Evolutionary conservation across 2,329 filamentous ascomycete species (phyloP).

Genomic region (Pseudopithomyces maydicus): DNA sequence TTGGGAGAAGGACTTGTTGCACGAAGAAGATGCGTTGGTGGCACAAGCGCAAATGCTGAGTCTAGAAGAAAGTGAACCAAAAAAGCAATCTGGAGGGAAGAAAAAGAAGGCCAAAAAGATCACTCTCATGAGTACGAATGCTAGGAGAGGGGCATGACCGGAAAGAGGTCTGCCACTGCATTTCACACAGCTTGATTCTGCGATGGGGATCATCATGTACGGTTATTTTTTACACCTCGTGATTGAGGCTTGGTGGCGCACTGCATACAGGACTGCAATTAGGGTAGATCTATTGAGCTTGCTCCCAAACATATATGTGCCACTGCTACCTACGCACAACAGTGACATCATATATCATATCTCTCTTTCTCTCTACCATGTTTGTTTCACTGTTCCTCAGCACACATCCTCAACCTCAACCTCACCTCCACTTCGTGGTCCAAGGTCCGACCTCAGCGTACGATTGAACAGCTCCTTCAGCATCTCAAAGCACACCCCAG

Average conservation of each 20-base stretch:
- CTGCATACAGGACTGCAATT: neutral
- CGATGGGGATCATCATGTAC: neutral
- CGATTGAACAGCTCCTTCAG: conserved; percentile 83
- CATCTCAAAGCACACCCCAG: conserved; percentile 89
- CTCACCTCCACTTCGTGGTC: conserved; percentile 65
- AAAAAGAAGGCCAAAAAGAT: conserved; percentile 73
- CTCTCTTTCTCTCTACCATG: too few species aligned
- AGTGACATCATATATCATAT: too few species aligned
- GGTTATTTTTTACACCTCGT: neutral
- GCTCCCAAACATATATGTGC: neutral
- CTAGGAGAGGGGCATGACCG: conserved; percentile 57
- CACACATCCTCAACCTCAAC: conserved; percentile 75
- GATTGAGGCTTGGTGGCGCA: neutral
- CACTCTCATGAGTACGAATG: conserved; percentile 70
- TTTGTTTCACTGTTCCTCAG: conserved; percentile 6
- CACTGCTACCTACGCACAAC: too few species aligned
- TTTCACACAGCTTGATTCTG: neutral
- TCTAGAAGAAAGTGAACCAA: conserved; percentile 33
- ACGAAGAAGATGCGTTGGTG: conserved; percentile 56
- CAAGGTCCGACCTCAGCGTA: conserved; percentile 78
- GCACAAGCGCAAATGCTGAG: conserved; percentile 54
- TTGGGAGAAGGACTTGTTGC: conserved; percentile 77
- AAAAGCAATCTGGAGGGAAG: conserved; percentile 52
- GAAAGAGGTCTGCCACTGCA: neutral
- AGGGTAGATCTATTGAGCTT: neutral